Evolutionary conservation across 2,329 filamentous ascomycete species (phyloP).

Genomic region (Aspergillus aculeatinus): DNA sequence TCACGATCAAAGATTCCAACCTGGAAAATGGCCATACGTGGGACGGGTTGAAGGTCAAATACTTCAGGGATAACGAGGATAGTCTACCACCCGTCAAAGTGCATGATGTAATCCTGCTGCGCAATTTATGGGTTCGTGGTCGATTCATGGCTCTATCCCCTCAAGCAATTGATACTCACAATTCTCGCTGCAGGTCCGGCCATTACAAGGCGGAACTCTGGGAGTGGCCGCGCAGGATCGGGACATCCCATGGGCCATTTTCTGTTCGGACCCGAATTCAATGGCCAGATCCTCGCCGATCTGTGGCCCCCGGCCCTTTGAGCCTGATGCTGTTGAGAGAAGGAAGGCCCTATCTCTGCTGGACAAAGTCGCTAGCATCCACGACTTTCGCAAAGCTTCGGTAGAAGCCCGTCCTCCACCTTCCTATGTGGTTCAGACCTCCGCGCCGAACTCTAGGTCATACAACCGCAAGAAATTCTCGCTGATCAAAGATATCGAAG

Average conservation of each 20-base stretch:
- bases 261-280: constrained; percentile 28
- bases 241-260: constrained; percentile 36
- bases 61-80: constrained; percentile 56
- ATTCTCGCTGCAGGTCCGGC: constrained; percentile 18
- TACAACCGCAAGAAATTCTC: constrained; percentile 45
- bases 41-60: constrained; percentile 53
- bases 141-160: background rate
- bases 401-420: background rate
- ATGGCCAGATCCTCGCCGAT: constrained; percentile 22
- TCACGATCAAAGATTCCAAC: constrained; percentile 60
- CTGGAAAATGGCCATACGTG: constrained; percentile 44
- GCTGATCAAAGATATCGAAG: constrained; percentile 62
- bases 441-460: constrained; percentile 6
- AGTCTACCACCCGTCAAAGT: constrained; percentile 47
- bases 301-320: constrained; percentile 29
- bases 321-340: constrained; percentile 30
- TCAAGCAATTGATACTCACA: background rate
- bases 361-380: constrained; percentile 14
- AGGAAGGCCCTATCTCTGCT: constrained; percentile 30
- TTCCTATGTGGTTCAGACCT: constrained; percentile 5
- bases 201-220: constrained; percentile 20
- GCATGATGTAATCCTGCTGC: constrained; percentile 66
- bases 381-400: constrained; percentile 13
- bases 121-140: constrained; percentile 53
- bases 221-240: constrained; percentile 30